Base-by-base conservation (phyloP, 805 yeast species). In the Yarrowia keelungensis region DNA sequence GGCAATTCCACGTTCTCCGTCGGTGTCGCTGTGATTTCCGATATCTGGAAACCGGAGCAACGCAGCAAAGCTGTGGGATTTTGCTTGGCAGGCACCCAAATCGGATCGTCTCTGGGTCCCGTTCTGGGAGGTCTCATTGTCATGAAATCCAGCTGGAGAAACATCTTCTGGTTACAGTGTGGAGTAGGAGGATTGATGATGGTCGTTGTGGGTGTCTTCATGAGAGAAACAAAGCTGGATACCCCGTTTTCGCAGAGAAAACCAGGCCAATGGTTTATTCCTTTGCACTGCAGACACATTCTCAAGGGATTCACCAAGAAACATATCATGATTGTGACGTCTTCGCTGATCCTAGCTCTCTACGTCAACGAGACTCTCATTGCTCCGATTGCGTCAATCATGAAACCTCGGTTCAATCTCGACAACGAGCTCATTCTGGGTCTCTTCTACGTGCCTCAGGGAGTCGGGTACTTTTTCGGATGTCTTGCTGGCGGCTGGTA, bases 371-470 rank as follows among this genome's bases (percentile, higher is more conserved):
- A 62, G 22, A 74, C 81, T 1, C 71, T 85, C 22, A 74, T 85
- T 64, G 85, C 88, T 0, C 89, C 89, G 1, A 85, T 86, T 53
- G 75, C 88, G 70, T 79, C 82, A 50, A 85, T 86, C 14, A 81
- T 86, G 69, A 85, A 85, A 71, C 89, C 89, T 4, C 73, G 88
- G 67, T 86, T 85, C 76, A 72, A 82, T 54, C 75, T 86, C 32
- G 77, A 78, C 0, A 73, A 80, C 19, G 88, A 89, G 0, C 73
- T 86, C 1, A 79, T 79, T 69, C 84, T 86, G 54, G 82, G 86
- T 0, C 74, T 86, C n/a, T 85, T 86, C 71, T 86, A 86, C 71
- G 73, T 86, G 5, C 83, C 88, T 4, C 88, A 89, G 0, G 89
- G 88, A 0, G 8, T 75, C 14, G 89, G 89, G 0, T 85, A 84